phyloP scores from a whole-genome alignment of 1,139 yeast genomes.

The Suhomyces atakaporum region DNA sequence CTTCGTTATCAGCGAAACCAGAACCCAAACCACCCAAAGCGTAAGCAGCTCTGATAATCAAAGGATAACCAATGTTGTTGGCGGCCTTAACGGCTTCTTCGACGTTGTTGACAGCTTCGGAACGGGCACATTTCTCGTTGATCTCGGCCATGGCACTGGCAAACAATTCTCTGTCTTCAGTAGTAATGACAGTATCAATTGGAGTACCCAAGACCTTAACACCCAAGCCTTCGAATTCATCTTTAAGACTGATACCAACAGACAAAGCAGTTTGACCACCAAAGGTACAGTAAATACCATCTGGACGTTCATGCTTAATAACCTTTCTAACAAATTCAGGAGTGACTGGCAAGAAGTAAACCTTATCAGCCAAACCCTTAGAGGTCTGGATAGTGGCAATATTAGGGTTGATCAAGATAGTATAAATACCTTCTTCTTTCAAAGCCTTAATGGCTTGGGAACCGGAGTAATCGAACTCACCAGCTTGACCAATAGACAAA shows the following conservation, averaged over 20 bases:
- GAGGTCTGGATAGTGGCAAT: conserved; percentile 99
- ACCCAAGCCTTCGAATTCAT: conserved; percentile 88
- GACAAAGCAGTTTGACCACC: conserved; percentile 98
- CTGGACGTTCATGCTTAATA: conserved; percentile 92
- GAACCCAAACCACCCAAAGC: conserved; percentile 98
- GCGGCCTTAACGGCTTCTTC: conserved; percentile 86
- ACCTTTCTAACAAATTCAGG: conserved; percentile 96
- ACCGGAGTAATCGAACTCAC: conserved; percentile 98
- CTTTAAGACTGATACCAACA: conserved; percentile 94
- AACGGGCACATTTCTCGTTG: conserved; percentile 90
- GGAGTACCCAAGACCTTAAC: conserved; percentile 97
- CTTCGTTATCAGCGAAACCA: conserved; percentile 92
- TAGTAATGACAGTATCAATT: conserved; percentile 91
- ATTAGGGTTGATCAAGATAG: conserved; percentile 93
- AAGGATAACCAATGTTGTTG: conserved; percentile 87
- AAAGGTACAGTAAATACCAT: conserved; percentile 93
- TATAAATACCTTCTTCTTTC: conserved; percentile 96
- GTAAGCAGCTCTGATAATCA: conserved; percentile 95
- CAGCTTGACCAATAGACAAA: conserved; percentile 98
- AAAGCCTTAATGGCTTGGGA: conserved; percentile 93
- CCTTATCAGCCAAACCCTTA: conserved; percentile 96
- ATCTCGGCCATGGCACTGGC: conserved; percentile 95
- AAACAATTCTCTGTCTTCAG: conserved; percentile 96
- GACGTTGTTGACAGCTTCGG: conserved; percentile 78
- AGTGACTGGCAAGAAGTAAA: conserved; percentile 93